These are phyloP conservation scores for Talaromyces albobiverticillius DNA, from an alignment of 2,329 filamentous ascomycete species.

Conservation along the genomic window DNA sequence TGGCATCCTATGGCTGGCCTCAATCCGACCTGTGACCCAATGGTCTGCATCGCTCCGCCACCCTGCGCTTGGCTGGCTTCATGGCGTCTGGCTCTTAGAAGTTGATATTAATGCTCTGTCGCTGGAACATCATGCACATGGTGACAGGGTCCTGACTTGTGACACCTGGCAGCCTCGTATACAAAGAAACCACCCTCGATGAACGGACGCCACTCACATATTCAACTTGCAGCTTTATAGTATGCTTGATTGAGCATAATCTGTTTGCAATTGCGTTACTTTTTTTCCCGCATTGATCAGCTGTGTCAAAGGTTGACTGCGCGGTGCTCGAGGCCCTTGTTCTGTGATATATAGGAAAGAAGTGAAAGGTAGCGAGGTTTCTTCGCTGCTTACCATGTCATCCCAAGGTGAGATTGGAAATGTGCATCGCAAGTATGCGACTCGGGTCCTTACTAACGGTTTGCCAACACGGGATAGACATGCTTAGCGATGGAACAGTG, in stretches of 20 bases:
- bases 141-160: not conserved
- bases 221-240: not conserved
- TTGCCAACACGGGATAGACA: not conserved
- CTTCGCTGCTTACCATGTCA: conserved; percentile 2
- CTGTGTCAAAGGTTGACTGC: not conserved
- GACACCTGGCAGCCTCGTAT: not conserved
- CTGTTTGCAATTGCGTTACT: no score
- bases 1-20: not conserved
- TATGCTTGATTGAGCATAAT: no score
- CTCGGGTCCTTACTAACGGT: not conserved
- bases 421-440: not conserved
- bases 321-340: not conserved
- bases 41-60: not conserved
- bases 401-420: not conserved
- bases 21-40: not conserved
- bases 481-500: not conserved
- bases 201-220: not conserved
- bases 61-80: not conserved
- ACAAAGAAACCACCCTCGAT: not conserved
- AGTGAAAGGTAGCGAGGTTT: not conserved
- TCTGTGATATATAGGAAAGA: not conserved
- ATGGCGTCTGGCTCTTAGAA: not conserved
- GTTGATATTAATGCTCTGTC: not conserved
- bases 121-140: not conserved
- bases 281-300: not conserved